These are phyloP conservation scores for Malania oleifera DNA, from an alignment of 164 flowering plant genomes.

Conservation along the genomic window DNA sequence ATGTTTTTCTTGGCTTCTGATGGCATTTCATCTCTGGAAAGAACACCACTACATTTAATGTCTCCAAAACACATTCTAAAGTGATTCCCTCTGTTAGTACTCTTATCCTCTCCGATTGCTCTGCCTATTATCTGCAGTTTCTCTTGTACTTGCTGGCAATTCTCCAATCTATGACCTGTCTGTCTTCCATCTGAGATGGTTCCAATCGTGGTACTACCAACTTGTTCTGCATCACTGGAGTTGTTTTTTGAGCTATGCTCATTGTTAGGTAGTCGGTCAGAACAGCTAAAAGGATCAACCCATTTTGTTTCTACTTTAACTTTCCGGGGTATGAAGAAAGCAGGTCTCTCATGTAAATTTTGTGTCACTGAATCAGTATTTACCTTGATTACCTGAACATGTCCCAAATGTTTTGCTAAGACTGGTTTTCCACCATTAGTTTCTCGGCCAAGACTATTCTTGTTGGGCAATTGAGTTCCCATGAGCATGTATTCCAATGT, in stretches of 20 bases:
- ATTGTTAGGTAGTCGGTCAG: slow-evolving; percentile 5
- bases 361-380: not conserved
- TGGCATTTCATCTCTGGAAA: not conserved
- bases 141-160: slow-evolving; percentile 1
- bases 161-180: not conserved
- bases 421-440: slow-evolving; percentile 1
- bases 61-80: too few species aligned
- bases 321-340: slow-evolving; percentile 7
- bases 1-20: not conserved
- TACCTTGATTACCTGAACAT: not conserved
- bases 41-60: too few species aligned
- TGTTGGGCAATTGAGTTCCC: slow-evolving; percentile 12
- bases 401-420: not conserved
- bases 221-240: not conserved
- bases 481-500: slow-evolving; percentile 14
- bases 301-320: slow-evolving; percentile 11
- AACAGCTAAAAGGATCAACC: slow-evolving; percentile 13
- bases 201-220: not conserved
- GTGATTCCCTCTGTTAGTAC: too few species aligned
- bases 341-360: not conserved
- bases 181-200: not conserved
- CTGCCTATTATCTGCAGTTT: not conserved
- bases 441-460: slow-evolving; percentile 5
- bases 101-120: too few species aligned
- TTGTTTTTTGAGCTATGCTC: not conserved